Conservation (phyloP, 2,329 filamentous ascomycete species). For the Venturia aucupariae region DNA sequence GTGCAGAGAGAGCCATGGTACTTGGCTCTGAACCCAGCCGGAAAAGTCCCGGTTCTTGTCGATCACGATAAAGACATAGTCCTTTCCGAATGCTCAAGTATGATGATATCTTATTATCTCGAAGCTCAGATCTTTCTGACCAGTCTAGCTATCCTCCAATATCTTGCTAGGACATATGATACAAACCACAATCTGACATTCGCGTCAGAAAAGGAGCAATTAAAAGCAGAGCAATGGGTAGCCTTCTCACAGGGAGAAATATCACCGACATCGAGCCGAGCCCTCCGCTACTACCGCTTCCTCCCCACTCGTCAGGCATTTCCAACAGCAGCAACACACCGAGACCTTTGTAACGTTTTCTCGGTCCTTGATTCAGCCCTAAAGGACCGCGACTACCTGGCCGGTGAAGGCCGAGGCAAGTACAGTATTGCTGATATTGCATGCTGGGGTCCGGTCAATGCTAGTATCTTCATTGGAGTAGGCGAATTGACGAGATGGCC, state of each 20-base stretch:
- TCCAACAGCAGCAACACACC: constrained; percentile 35
- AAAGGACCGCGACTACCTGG: constrained; percentile 45
- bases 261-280: constrained; percentile 35
- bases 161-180: constrained; percentile 38
- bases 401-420: constrained; percentile 44
- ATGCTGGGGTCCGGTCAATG: constrained; percentile 2
- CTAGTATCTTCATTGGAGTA: constrained; percentile 7
- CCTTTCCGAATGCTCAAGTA: constrained; percentile 45
- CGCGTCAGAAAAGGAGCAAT: constrained; percentile 37
- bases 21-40: constrained; percentile 53
- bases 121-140: constrained; percentile 13
- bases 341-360: constrained; percentile 43
- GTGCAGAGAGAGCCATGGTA: constrained; percentile 61
- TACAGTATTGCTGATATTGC: constrained; percentile 44
- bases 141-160: constrained; percentile 32
- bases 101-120: constrained; percentile 21
- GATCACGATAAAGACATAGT: constrained; percentile 44
- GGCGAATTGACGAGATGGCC: constrained; percentile 7
- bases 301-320: neutral
- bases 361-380: constrained; percentile 46
- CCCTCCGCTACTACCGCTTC: constrained; percentile 26
- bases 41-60: constrained; percentile 55
- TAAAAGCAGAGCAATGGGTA: constrained; percentile 50
- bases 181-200: constrained; percentile 38
- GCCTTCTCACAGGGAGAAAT: constrained; percentile 47